Evolutionary conservation across 169 alveolate genomes (phyloP).

Genomic region (Eimeria praecox): DNA sequence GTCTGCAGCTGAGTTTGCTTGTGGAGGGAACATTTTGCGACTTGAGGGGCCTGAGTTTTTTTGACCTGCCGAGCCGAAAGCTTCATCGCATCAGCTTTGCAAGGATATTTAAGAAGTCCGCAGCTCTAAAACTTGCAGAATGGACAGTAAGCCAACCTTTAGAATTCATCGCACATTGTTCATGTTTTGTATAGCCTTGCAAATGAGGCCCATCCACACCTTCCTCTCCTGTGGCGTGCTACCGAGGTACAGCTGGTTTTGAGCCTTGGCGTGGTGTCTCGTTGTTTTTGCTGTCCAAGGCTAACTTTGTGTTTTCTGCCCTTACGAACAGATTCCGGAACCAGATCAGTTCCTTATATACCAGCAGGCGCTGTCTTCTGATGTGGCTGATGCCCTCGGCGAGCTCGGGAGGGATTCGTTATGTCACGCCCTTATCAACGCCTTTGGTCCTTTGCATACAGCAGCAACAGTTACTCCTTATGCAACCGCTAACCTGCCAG

Average conservation of each 20-base stretch:
- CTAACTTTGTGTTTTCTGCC: not conserved
- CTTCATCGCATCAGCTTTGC: constrained; percentile 70
- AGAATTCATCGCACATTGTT: not conserved
- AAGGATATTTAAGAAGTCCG: constrained; percentile 44
- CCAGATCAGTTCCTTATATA: constrained; percentile 63
- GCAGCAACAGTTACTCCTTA: constrained; percentile 31
- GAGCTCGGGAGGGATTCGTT: constrained; percentile 68
- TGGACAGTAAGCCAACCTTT: constrained; percentile 43
- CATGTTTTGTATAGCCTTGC: not conserved
- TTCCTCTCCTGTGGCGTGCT: not conserved
- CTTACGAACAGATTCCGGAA: constrained; percentile 27
- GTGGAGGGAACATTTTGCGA: constrained; percentile 73
- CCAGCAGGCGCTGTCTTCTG: constrained; percentile 59
- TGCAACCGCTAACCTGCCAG: not conserved
- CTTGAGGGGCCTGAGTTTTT: constrained; percentile 52
- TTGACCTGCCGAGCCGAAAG: constrained; percentile 70
- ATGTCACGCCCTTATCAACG: constrained; percentile 61
- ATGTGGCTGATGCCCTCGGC: constrained; percentile 70
- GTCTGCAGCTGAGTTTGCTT: constrained; percentile 60
- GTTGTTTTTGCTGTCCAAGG: not conserved
- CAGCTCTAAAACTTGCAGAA: constrained; percentile 16
- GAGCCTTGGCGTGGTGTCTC: not conserved
- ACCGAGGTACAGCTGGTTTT: not conserved
- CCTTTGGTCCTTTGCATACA: constrained; percentile 38
- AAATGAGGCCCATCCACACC: not conserved